Evolutionary conservation across 345 rosid genomes (phyloP), one percentile per base, ranked within the genome.

Genomic region (Erysimum cheiranthoides): DNA sequence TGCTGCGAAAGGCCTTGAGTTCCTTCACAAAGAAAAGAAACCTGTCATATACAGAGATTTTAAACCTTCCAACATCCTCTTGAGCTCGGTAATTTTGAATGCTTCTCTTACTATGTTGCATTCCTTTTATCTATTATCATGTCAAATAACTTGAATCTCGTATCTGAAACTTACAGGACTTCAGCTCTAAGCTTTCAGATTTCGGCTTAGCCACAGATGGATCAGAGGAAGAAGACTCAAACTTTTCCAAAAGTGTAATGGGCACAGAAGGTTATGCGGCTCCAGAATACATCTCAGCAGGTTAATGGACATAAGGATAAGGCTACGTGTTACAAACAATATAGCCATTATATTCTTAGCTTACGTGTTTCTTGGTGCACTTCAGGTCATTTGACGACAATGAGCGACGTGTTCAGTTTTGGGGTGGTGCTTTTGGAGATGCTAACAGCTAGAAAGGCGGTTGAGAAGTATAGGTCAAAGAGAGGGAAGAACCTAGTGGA

Each of bases 1-100:
- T 78, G 96, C 97, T n/a, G 98, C 97, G 0, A 86, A 86, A 70
- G 97, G 98, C 27, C 79, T 93, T 13, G 97, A 85, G 53, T 90
- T 93, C 61, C 91, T 93, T 39, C 98, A 93, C 68, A 88, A 83
- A 79, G 79, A 74, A 46, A 86, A 86, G 45, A 88, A 84, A 68
- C 98, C 95, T 5, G 93, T 93, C 39, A 93, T 90, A 35, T 90
- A 80, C 81, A 72, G 97, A 27, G 98, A 93, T 74, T 90, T 90
- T 49, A 93, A 93, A 63, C 74, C 98, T 73, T 90, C 97, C 0
- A 90, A 93, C 68, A 83, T 93, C 68, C 78, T 90, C 73, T 43
- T 93, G 60, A 92, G 86, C 79, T 73, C 88, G 67, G 96, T 93
- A 84, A 82, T 82, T 82, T 71, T 0, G 0, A 71, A 71, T 10